These are phyloP conservation scores for Yamadazyma phyllophila DNA, from an alignment of 805 yeast genomes.

Conservation along the genomic window DNA sequence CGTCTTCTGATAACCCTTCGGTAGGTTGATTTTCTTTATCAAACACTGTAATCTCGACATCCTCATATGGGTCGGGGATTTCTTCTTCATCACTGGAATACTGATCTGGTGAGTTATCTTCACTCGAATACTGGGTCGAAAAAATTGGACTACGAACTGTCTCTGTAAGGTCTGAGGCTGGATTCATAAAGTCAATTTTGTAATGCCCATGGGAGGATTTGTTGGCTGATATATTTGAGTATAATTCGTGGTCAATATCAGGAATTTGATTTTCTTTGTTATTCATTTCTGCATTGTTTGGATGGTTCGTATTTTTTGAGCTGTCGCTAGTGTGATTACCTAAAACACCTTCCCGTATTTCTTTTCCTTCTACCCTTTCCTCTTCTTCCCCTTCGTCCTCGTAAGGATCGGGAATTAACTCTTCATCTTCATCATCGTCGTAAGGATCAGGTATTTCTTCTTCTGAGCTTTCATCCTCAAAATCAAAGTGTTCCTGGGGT, in stretches of 20 bases:
- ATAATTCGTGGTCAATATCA: not conserved
- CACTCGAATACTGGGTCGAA: not conserved
- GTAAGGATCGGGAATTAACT: slow-evolving; percentile 4
- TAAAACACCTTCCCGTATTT: not conserved
- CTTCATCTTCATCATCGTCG: slow-evolving; percentile 2
- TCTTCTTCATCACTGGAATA: slow-evolving; percentile 5
- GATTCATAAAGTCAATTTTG: too few species aligned
- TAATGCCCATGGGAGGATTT: too few species aligned
- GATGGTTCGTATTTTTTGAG: too few species aligned
- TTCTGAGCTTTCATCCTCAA: not conserved
- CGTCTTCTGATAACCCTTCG: not conserved
- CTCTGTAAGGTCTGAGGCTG: too few species aligned
- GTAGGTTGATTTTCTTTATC: not conserved
- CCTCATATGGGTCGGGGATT: slow-evolving; percentile 4
- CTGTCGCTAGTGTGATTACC: not conserved
- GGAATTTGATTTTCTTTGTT: not conserved
- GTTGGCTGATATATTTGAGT: too few species aligned
- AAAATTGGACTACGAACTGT: too few species aligned
- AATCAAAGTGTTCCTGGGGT: not conserved
- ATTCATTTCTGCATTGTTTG: too few species aligned
- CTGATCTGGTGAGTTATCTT: not conserved
- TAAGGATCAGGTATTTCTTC: slow-evolving; percentile 7
- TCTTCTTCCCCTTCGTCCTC: not conserved
- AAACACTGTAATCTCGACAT: not conserved
- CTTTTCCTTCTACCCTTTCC: too few species aligned